Evolutionary conservation across 2,329 filamentous ascomycete genomes (phyloP).

Genomic region (Arthrobotrys megalospora): DNA sequence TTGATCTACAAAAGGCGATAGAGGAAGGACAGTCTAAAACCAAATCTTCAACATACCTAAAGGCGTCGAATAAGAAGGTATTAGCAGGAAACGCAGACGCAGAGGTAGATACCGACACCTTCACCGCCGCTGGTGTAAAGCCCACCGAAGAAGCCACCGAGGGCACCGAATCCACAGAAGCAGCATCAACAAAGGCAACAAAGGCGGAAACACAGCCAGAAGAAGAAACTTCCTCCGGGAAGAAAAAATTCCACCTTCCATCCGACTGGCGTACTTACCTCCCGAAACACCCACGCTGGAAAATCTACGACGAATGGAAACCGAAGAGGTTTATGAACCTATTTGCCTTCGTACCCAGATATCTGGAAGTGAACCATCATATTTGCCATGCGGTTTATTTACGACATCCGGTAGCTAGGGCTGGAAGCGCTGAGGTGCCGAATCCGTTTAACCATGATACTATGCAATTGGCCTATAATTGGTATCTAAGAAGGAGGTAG

Average conservation of each 20-base stretch:
- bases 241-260: slow-evolving; percentile 30
- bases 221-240: background rate
- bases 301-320: slow-evolving; percentile 89
- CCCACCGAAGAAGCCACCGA: slow-evolving; percentile 35
- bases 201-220: slow-evolving; percentile 21
- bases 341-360: slow-evolving; percentile 94
- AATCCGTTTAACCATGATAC: slow-evolving; percentile 69
- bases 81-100: slow-evolving; percentile 46
- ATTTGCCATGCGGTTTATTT: slow-evolving; percentile 96
- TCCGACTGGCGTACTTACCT: slow-evolving; percentile 45
- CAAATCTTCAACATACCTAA: slow-evolving; percentile 61
- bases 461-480: slow-evolving; percentile 89
- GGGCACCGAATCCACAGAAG: slow-evolving; percentile 34
- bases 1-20: slow-evolving; percentile 59
- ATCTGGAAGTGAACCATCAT: slow-evolving; percentile 97
- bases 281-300: slow-evolving; percentile 63
- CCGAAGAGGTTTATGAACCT: slow-evolving; percentile 89
- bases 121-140: slow-evolving; percentile 58
- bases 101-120: slow-evolving; percentile 53
- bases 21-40: slow-evolving; percentile 62
- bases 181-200: slow-evolving; percentile 53
- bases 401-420: slow-evolving; percentile 89
- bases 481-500: slow-evolving; percentile 89
- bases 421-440: slow-evolving; percentile 74
- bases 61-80: slow-evolving; percentile 33